These are phyloP conservation scores for Fraxinus ornus DNA, from an alignment of 305 asterid species.

Conservation along the genomic window DNA sequence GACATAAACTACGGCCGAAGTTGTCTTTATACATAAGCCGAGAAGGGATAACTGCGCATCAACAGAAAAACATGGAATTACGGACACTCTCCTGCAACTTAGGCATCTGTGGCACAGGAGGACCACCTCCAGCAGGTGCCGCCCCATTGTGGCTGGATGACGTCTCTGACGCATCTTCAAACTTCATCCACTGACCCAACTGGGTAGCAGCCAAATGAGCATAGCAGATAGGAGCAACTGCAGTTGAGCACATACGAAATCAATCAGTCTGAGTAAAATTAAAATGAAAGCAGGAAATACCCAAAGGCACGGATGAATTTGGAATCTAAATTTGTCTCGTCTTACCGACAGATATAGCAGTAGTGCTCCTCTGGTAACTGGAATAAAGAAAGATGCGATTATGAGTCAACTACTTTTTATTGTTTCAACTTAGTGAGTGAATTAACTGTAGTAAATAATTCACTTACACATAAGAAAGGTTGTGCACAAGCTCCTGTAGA, in stretches of 20 bases:
- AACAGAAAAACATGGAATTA: conserved; percentile 85
- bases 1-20: not conserved
- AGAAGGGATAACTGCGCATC: conserved; percentile 4
- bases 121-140: conserved; percentile 55
- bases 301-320: too few relatives aligned
- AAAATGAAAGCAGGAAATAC: too few relatives aligned
- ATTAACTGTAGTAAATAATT: not conserved
- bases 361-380: conserved; percentile 96
- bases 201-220: conserved; percentile 98
- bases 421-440: not conserved
- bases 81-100: conserved; percentile 60
- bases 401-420: not conserved
- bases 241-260: not conserved
- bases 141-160: conserved; percentile 74
- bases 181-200: conserved; percentile 89
- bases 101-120: conserved; percentile 74
- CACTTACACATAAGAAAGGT: conserved; percentile 85
- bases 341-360: conserved; percentile 92
- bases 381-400: not conserved
- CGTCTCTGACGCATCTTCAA: conserved; percentile 79
- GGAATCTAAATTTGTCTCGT: not conserved
- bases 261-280: not conserved
- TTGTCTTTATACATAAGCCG: not conserved
- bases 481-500: conserved; percentile 79
- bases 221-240: conserved; percentile 92